These are phyloP conservation scores for Trichophyton verrucosum DNA, from an alignment of 2,329 filamentous ascomycete genomes.

Conservation along the genomic window DNA sequence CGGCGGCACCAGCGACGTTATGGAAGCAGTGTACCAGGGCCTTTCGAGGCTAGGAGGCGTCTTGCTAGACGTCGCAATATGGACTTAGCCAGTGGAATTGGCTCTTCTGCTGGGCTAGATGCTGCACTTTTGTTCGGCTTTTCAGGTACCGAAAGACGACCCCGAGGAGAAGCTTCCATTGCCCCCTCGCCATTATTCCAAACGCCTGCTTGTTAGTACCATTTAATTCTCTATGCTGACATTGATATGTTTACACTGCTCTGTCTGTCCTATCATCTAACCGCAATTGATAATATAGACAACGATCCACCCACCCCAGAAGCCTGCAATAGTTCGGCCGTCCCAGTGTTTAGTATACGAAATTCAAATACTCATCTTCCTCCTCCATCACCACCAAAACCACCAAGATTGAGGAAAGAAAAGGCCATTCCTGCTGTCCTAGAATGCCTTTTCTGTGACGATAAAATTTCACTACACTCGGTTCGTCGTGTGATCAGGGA, in stretches of 20 bases:
- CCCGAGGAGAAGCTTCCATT: not conserved
- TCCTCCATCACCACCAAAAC: not conserved
- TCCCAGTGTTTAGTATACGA: not conserved
- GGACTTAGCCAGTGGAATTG: conserved; percentile 29
- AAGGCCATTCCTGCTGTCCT: not conserved
- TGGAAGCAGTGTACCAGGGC: conserved; percentile 50
- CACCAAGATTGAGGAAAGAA: not conserved
- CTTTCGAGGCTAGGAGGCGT: conserved; percentile 48
- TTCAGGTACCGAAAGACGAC: conserved; percentile 19
- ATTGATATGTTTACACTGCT: not conserved
- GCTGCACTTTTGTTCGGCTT: conserved; percentile 31
- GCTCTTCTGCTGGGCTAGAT: conserved; percentile 23
- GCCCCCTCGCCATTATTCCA: not conserved
- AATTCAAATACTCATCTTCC: not conserved
- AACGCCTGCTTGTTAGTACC: not conserved
- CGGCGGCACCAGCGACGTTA: conserved; percentile 37
- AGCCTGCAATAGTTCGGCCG: not conserved
- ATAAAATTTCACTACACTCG: conserved; percentile 16
- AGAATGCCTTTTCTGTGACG: not conserved
- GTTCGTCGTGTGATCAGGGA: conserved; percentile 19
- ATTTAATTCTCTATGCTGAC: too few species aligned
- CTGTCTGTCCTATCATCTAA: not conserved
- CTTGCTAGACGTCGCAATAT: conserved; percentile 45
- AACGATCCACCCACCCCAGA: not conserved
- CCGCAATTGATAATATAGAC: not conserved